These are phyloP conservation scores for Raffaelea albimanens DNA, from an alignment of 2,329 filamentous ascomycete species.

Conservation along the genomic window DNA sequence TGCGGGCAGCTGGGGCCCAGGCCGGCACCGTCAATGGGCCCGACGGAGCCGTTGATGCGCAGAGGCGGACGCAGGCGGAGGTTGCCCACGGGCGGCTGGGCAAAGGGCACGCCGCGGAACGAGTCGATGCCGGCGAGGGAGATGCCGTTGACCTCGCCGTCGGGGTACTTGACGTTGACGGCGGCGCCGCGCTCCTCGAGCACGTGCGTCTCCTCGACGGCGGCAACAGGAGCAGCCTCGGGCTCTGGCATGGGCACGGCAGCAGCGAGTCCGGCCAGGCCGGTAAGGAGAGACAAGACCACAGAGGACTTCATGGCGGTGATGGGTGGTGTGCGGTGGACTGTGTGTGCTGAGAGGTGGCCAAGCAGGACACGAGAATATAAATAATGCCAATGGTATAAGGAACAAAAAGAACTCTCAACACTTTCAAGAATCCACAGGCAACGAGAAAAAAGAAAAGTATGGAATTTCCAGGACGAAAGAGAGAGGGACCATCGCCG, in stretches of 20 bases:
- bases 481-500: too few species aligned
- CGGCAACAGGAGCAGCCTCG: not conserved
- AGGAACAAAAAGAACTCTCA: too few species aligned
- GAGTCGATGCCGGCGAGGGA: constrained; percentile 43
- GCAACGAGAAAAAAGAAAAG: too few species aligned
- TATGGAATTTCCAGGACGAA: too few species aligned
- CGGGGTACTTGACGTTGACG: constrained; percentile 9
- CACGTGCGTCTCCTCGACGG: not conserved
- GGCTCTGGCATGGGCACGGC: not conserved
- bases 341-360: too few species aligned
- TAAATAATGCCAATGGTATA: too few species aligned
- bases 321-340: too few species aligned
- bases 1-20: constrained; percentile 59
- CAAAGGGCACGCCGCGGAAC: constrained; percentile 69
- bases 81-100: constrained; percentile 55
- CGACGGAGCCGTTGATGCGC: constrained; percentile 45
- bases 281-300: too few species aligned
- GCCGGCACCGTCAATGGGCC: constrained; percentile 51
- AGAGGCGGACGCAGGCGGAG: constrained; percentile 63
- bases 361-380: too few species aligned
- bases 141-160: constrained; percentile 7
- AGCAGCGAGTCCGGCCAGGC: not conserved
- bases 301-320: too few species aligned
- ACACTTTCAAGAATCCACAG: too few species aligned
- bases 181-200: not conserved